These are phyloP conservation scores for Cercospora berteroae DNA, from an alignment of 2,329 filamentous ascomycete genomes.

Conservation along the genomic window DNA sequence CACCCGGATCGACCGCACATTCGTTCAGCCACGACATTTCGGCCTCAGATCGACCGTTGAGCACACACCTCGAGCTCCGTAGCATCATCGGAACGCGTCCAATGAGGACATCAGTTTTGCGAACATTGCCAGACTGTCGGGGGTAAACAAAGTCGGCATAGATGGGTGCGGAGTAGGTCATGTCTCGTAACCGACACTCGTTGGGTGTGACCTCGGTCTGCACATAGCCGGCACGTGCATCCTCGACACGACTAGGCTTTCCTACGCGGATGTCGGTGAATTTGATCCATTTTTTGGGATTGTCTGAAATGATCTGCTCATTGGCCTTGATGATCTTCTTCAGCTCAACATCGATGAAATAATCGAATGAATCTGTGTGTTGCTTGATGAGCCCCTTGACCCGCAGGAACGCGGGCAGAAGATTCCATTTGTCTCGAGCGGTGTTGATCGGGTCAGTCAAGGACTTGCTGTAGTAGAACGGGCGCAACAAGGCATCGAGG, in stretches of 20 bases:
- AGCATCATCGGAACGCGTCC: conserved; percentile 96
- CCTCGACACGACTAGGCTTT: conserved; percentile 74
- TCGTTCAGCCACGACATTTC: conserved; percentile 93
- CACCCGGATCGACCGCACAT: conserved; percentile 91
- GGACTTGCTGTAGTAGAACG: conserved; percentile 67
- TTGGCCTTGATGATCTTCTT: conserved; percentile 96
- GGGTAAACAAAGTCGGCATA: conserved; percentile 89
- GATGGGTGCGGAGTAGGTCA: conserved; percentile 96
- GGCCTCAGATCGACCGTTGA: conserved; percentile 77
- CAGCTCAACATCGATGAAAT: conserved; percentile 93
- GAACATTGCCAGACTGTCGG: conserved; percentile 72
- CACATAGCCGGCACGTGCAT: conserved; percentile 66
- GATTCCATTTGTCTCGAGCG: conserved; percentile 88
- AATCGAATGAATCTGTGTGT: conserved; percentile 98
- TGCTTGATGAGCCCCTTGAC: conserved; percentile 97
- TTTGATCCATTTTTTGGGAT: conserved; percentile 82
- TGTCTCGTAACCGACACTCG: conserved; percentile 92
- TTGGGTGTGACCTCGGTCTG: conserved; percentile 77
- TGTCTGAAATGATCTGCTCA: conserved; percentile 81
- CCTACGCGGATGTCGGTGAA: conserved; percentile 76
- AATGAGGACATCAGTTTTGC: conserved; percentile 71
- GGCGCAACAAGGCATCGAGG: conserved; percentile 61
- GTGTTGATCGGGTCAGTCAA: conserved; percentile 69
- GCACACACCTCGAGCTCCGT: conserved; percentile 87
- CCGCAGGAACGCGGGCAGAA: conserved; percentile 95